Evolutionary conservation across 129 eudicot species (phyloP).

Genomic region (Ambrosia artemisiifolia): DNA sequence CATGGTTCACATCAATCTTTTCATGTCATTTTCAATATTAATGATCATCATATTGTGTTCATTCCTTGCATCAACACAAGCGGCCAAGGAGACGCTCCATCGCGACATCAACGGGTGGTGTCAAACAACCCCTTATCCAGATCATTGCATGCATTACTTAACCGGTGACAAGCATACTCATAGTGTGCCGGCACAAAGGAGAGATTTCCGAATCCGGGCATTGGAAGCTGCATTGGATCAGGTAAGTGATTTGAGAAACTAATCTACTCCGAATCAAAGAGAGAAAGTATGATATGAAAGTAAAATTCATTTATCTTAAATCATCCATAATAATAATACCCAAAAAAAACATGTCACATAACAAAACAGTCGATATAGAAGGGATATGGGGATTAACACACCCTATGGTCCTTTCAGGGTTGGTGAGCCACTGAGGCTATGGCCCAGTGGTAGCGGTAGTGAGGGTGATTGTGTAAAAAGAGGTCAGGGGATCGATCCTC

Average conservation of each 20-base stretch:
- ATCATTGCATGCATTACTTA: slow-evolving; percentile 52
- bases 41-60: not conserved
- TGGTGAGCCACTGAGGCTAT: too few species aligned
- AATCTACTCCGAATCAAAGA: too few species aligned
- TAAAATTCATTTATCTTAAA: too few species aligned
- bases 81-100: slow-evolving; percentile 9
- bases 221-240: slow-evolving; percentile 46
- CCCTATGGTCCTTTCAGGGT: too few species aligned
- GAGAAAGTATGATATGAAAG: too few species aligned
- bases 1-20: slow-evolving; percentile 15
- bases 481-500: too few species aligned
- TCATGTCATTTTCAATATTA: slow-evolving; percentile 1
- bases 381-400: too few species aligned
- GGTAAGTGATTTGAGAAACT: not conserved
- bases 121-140: slow-evolving; percentile 61
- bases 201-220: slow-evolving; percentile 44
- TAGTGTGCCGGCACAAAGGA: slow-evolving; percentile 28
- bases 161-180: slow-evolving; percentile 2
- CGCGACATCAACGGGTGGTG: slow-evolving; percentile 61
- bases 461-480: too few species aligned
- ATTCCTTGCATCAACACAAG: slow-evolving; percentile 7
- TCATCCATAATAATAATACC: too few species aligned
- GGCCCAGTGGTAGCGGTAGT: too few species aligned
- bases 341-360: too few species aligned
- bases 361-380: too few species aligned